A percentile compares a stretch with the other conserved stretches of the same genome.
These are phyloP conservation scores for Syzygium oleosum DNA, from an alignment of 345 rosid species.

Conservation along the genomic window DNA sequence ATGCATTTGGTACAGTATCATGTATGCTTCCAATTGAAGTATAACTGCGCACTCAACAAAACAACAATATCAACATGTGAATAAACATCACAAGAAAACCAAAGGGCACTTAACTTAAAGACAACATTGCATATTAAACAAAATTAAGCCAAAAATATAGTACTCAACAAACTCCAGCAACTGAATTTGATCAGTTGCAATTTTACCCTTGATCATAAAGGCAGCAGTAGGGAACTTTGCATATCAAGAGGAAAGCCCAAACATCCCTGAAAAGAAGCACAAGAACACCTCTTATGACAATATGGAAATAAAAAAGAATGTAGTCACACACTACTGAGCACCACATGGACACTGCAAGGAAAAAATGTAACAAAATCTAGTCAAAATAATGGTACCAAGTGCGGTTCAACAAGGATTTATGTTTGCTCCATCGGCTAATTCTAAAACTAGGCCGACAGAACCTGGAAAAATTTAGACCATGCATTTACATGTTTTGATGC, in stretches of 20 bases:
- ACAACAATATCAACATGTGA: background rate
- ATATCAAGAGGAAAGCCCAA: slow-evolving; percentile 89
- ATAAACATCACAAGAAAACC: background rate
- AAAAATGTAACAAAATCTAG: background rate
- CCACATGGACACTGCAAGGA: background rate
- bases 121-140: background rate
- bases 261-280: slow-evolving; percentile 61
- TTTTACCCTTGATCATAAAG: slow-evolving; percentile 95
- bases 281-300: background rate
- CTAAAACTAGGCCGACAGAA: background rate
- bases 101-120: background rate
- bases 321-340: background rate
- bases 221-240: slow-evolving; percentile 92
- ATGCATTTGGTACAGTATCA: slow-evolving; percentile 87
- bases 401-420: background rate
- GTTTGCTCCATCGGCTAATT: background rate
- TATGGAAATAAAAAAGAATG: background rate
- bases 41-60: slow-evolving; percentile 37
- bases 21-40: slow-evolving; percentile 95
- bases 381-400: background rate
- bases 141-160: background rate
- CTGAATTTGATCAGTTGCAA: background rate
- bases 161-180: slow-evolving; percentile 8
- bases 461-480: background rate
- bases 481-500: background rate